Conservation (phyloP, 371 early-diverging fungal genomes). For the Mucor sp. region DNA sequence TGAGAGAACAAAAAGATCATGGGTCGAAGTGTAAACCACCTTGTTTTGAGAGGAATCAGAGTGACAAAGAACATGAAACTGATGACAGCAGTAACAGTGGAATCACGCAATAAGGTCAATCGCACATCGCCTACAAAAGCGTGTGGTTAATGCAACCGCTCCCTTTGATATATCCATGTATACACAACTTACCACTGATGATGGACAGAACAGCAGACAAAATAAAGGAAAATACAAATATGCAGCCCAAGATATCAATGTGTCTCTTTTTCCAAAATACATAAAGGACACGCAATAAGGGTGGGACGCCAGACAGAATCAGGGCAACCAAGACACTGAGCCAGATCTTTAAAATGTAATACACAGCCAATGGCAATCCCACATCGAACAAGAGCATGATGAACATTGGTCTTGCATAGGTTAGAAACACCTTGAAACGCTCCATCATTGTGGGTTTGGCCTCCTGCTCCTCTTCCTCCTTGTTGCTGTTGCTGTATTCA, state of each 20-base stretch:
- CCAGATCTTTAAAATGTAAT: constrained; percentile 35
- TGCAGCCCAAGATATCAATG: constrained; percentile 45
- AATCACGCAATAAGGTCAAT: constrained; percentile 47
- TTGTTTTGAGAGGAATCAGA: constrained; percentile 41
- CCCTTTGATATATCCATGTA: neutral
- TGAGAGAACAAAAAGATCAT: constrained; percentile 35
- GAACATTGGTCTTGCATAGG: constrained; percentile 2
- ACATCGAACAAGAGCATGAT: constrained; percentile 31
- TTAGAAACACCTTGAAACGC: neutral
- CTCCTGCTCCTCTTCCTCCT: neutral
- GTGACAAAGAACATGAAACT: constrained; percentile 48
- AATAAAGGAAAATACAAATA: constrained; percentile 44
- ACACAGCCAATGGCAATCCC: constrained; percentile 39
- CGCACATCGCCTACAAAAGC: constrained; percentile 34
- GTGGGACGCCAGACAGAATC: constrained; percentile 55
- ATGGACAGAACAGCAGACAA: constrained; percentile 44
- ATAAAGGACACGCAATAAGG: constrained; percentile 34
- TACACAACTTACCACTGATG: constrained; percentile 24
- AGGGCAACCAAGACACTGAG: constrained; percentile 37
- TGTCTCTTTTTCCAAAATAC: constrained; percentile 22
- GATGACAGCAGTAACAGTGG: constrained; percentile 39
- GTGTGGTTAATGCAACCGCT: neutral
- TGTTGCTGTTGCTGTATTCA: neutral
- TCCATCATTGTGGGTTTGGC: constrained; percentile 9
- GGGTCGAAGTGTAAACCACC: constrained; percentile 36